Evolutionary conservation across 2,329 filamentous ascomycete species (phyloP).

Genomic region (Penicillium decumbens): DNA sequence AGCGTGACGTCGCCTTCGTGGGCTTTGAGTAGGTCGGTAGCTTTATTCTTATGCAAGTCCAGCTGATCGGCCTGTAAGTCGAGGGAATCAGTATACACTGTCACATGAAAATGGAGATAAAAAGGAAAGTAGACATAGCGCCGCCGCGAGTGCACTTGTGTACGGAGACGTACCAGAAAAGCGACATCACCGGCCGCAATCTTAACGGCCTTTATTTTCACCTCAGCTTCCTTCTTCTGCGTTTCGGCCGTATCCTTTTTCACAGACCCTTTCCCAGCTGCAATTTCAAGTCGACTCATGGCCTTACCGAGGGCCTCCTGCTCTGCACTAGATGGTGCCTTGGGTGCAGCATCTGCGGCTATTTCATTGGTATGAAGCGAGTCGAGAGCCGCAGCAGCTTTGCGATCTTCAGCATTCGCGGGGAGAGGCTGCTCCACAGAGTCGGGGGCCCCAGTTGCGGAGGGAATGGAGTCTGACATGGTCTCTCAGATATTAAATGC

Average conservation of each 20-base stretch:
- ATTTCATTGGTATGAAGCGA: constrained; percentile 43
- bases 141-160: neutral
- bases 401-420: constrained; percentile 48
- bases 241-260: constrained; percentile 20
- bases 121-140: neutral
- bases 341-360: constrained; percentile 31
- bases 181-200: constrained; percentile 44
- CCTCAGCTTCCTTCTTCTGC: constrained; percentile 30
- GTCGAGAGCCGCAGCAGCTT: constrained; percentile 48
- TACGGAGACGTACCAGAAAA: constrained; percentile 39
- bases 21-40: constrained; percentile 45
- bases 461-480: constrained; percentile 45
- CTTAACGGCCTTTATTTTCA: constrained; percentile 44
- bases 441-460: constrained; percentile 36
- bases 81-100: neutral
- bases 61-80: constrained; percentile 40
- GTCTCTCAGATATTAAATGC: constrained; percentile 4
- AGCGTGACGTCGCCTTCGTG: constrained; percentile 43
- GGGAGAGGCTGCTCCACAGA: constrained; percentile 34
- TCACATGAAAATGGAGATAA: neutral
- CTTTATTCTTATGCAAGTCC: constrained; percentile 45
- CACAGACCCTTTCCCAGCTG: constrained; percentile 26
- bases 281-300: constrained; percentile 48
- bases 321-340: constrained; percentile 36
- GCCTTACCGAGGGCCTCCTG: constrained; percentile 49